Evolutionary conservation across 352 stramenopile species (phyloP), one percentile per base, ranked within the genome.

Genomic region (Globisporangium takayamanum): DNA sequence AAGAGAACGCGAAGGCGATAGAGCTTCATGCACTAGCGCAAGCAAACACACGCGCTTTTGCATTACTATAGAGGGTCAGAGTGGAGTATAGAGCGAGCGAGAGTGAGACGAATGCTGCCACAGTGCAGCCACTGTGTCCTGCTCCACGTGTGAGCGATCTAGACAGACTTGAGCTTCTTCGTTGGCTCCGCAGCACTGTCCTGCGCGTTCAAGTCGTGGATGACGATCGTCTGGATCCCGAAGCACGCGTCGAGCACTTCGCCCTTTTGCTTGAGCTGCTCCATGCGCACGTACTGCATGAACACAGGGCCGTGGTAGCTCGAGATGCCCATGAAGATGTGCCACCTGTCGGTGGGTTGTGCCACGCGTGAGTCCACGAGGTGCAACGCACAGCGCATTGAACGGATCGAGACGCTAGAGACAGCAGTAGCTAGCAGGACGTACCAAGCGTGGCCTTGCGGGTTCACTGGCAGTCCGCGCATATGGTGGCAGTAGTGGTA

Each of bases 211-310:
- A 59, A 22, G 22, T 70, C 50, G 39, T 80, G 73, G 50, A 91
- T 68, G 22, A 84, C 63, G 42, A 92, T 87, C 5, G 79, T 88
- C 56, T 88, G 66, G 55, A 92, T 87, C 20, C 79, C 79, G 33
- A 88, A 66, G 45, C 63, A 65, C n/a, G 69, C 74, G 42, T 77
- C 57, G 33, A 69, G 60, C 53, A 92, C 83, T 46, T 73, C 59
- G 16, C 71, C 70, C 53, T 87, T 87, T 45, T 78, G 72, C 68
- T 92, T 57, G 12, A 86, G 76, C 66, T 92, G 73, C 58, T 89
- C 79, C 64, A 86, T 82, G 14, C 84, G 81, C 53, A 92, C 80
- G 70, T 89, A 94, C 62, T 94, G 81, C 84, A 92, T 92, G 51
- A 94, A 94, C 26, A 94, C 76, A 0, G 81, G 80, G 1, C 84